These are phyloP conservation scores for Boletus barrowsii DNA, from an alignment of 768 basidiomycete genomes.

Conservation along the genomic window DNA sequence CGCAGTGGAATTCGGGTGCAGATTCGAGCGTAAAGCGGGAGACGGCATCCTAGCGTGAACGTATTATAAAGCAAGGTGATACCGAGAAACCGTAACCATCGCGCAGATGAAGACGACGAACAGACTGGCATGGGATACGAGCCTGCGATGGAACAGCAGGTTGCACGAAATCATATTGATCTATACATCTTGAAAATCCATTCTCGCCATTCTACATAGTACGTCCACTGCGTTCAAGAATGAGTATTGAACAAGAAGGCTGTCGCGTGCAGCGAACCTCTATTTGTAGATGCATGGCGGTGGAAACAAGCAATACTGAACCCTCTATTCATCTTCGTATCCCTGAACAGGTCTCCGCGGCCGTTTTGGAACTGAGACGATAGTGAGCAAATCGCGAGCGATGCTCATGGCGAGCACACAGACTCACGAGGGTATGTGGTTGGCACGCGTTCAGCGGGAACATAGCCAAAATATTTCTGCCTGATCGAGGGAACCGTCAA, in stretches of 20 bases:
- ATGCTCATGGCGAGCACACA: neutral
- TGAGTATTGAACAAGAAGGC: neutral
- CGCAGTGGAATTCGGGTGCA: slow-evolving; percentile 47
- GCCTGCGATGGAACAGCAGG: neutral
- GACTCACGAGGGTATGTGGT: slow-evolving; percentile 76
- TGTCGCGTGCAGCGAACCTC: slow-evolving; percentile 1
- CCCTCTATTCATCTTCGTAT: slow-evolving; percentile 61
- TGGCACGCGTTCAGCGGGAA: slow-evolving; percentile 65
- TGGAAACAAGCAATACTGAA: neutral
- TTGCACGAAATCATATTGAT: slow-evolving; percentile 1
- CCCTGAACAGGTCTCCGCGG: slow-evolving; percentile 65
- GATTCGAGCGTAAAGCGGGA: slow-evolving; percentile 51
- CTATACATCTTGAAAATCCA: neutral
- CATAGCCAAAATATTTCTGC: slow-evolving; percentile 63
- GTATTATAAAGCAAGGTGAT: neutral
- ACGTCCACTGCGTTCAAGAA: neutral
- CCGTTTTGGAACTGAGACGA: slow-evolving; percentile 61
- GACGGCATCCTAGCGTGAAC: slow-evolving; percentile 36
- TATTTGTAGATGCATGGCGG: neutral
- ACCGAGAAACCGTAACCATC: no score
- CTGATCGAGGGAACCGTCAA: slow-evolving; percentile 78
- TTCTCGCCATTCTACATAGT: slow-evolving; percentile 6
- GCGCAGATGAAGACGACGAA: neutral
- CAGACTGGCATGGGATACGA: neutral
- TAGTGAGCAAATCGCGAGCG: neutral